These are phyloP conservation scores for Cercospora sp. DNA, from an alignment of 2,329 filamentous ascomycete species.

Conservation along the genomic window DNA sequence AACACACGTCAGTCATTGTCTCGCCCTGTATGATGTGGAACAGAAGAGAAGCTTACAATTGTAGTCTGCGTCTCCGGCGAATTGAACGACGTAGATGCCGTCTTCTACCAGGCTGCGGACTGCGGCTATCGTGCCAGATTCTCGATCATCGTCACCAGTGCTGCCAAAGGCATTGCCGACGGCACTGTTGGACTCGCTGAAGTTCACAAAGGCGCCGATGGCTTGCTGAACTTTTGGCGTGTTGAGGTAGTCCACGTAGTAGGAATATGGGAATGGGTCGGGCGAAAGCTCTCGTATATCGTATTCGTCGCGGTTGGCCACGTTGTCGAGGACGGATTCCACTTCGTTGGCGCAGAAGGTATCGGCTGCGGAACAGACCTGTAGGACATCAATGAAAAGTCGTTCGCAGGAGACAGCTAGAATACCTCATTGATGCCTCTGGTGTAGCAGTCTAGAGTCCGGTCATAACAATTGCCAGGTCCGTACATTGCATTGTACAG, in stretches of 20 bases:
- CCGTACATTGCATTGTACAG: constrained; percentile 62
- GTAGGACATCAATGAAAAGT: background rate
- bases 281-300: constrained; percentile 58
- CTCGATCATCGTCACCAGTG: constrained; percentile 54
- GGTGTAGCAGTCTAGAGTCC: constrained; percentile 56
- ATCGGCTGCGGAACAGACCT: constrained; percentile 56
- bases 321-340: constrained; percentile 54
- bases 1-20: background rate
- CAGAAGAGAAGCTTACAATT: constrained; percentile 35
- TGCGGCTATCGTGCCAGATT: constrained; percentile 46
- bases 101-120: constrained; percentile 42
- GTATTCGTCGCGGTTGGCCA: constrained; percentile 58
- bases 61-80: constrained; percentile 53
- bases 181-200: constrained; percentile 47
- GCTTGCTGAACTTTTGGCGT: constrained; percentile 55
- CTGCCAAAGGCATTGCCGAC: constrained; percentile 48
- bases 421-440: constrained; percentile 47
- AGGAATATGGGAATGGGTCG: constrained; percentile 58
- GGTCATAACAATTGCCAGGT: constrained; percentile 60
- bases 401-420: background rate
- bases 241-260: constrained; percentile 60
- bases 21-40: background rate
- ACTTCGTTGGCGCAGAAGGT: constrained; percentile 57
- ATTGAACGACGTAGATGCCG: constrained; percentile 46
- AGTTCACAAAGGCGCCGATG: constrained; percentile 62